Base-by-base conservation (phyloP, 805 yeast species). In the Teunomyces tritomae region DNA sequence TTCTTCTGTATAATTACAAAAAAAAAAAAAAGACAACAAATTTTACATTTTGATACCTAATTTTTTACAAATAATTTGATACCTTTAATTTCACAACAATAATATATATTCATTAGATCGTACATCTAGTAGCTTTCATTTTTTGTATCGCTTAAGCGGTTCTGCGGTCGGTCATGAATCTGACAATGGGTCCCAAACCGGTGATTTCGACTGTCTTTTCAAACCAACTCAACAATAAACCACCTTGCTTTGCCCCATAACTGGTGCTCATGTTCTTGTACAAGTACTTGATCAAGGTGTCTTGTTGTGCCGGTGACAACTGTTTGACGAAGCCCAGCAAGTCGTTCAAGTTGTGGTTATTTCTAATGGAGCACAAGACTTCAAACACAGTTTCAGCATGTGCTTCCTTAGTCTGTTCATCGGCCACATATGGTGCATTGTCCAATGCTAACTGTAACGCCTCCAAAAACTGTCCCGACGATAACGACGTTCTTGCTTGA, bases 151-250 rank as follows among this genome's bases (percentile, higher is more conserved):
- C 14, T 29, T 16, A 39, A 14, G 28, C 85, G 4, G 89, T 80
- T 63, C 94, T 79, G 71, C 96, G 82, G 68, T 92, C 98, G 37
- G 89, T 80, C 67, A 90, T 76, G 66, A 83, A 90, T 57, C 96
- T 82, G 44, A 87, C 87, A 56, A 94, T 84, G 37, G 96, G 87
- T 9, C 96, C 96, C 62, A 86, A 84, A 14, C 98, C 98, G 11
- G 91, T 81, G 16, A 80, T 71, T 51, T 86, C 95, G 32, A 89
- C 84, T 14, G 92, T 80, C 68, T 89, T 90, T 57, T 92, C 97
- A 63, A 85, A 89, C 99, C 99, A 94, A 28, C 85, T 81, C 57
- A 94, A 79, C 56, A 94, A 67, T 41, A 85, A 76, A 41, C 96
- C 96, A 14, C 97, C 96, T 53, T 85, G 89, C 58, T 85, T 87